Evolutionary conservation across 73 alveolate genomes (phyloP).

Genomic region (Paramecium sexaurelia): DNA sequence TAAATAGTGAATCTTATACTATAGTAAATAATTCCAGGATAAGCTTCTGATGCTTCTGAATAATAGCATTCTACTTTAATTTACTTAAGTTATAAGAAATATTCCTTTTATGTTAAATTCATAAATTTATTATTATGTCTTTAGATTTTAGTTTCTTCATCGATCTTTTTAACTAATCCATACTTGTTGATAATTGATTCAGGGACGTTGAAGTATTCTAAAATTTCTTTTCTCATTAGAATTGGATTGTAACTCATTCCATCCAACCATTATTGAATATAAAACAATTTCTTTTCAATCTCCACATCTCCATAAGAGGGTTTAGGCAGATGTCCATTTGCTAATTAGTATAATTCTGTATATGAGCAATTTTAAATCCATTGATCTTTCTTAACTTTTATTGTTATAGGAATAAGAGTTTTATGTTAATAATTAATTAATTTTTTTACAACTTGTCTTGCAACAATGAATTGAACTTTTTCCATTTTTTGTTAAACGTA

Average conservation of each 20-base stretch:
- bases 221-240: neutral
- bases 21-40: neutral
- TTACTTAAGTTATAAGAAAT: neutral
- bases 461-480: neutral
- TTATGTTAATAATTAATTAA: neutral
- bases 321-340: slow-evolving; percentile 16
- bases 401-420: neutral
- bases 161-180: slow-evolving; percentile 3
- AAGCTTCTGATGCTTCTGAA: neutral
- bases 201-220: neutral
- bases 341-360: neutral
- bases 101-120: neutral
- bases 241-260: neutral
- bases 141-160: neutral
- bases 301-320: neutral
- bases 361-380: neutral
- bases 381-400: neutral
- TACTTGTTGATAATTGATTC: neutral
- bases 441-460: neutral
- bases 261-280: slow-evolving; percentile 28
- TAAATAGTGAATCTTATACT: neutral
- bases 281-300: neutral
- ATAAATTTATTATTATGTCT: neutral
- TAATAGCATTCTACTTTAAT: neutral
- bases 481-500: slow-evolving; percentile 16